Percentiles rank a stretch among this genome's conserved stretches.
Evolutionary conservation across 2,329 filamentous ascomycete genomes (phyloP).

Genomic region (Alternaria brassicae): DNA sequence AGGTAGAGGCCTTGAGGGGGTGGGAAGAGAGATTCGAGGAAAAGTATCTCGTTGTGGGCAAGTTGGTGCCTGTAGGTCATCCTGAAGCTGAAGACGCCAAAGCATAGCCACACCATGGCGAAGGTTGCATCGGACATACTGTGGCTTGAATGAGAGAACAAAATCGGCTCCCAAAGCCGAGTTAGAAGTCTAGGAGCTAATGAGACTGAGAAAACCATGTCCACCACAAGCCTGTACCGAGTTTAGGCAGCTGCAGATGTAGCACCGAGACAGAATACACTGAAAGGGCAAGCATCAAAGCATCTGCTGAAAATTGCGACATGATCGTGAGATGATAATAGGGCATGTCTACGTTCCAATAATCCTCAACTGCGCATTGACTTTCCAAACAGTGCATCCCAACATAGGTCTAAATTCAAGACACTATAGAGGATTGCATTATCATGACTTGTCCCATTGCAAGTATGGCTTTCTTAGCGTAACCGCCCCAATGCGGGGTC

Average conservation of each 20-base stretch:
- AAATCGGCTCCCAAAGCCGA: background rate
- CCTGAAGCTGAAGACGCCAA: conserved; percentile 58
- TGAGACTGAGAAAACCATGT: background rate
- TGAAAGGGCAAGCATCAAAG: background rate
- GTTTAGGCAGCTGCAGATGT: background rate
- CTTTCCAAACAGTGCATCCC: background rate
- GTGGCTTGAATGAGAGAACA: background rate
- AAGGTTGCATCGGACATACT: background rate
- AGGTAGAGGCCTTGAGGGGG: conserved; percentile 81
- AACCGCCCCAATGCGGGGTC: conserved; percentile 12
- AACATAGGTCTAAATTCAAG: background rate
- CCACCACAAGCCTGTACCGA: background rate
- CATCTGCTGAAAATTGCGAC: background rate
- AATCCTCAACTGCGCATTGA: background rate
- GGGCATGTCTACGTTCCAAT: background rate
- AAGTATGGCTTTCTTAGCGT: conserved; percentile 4
- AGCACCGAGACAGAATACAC: background rate
- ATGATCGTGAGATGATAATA: background rate
- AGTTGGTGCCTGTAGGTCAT: conserved; percentile 72
- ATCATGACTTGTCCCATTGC: background rate
- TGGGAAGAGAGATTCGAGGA: conserved; percentile 95
- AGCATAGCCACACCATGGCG: conserved; percentile 10
- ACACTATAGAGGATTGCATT: background rate
- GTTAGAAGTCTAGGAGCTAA: background rate
- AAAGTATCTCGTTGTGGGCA: conserved; percentile 96